phyloP scores from a whole-genome alignment of 768 basidiomycete genomes.

The Clavulina sp. region DNA sequence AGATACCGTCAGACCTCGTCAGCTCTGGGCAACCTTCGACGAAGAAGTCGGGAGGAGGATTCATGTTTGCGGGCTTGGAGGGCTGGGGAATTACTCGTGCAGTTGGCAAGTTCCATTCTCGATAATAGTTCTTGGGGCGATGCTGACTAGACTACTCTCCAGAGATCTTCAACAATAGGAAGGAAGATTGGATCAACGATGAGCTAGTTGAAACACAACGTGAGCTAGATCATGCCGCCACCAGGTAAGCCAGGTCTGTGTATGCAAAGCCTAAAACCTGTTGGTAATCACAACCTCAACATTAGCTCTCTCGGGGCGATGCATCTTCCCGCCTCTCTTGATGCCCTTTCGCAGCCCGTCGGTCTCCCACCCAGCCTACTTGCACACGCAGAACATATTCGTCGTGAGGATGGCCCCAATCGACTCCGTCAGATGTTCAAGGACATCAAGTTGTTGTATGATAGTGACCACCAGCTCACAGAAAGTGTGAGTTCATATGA shows the following conservation, averaged over 20 bases:
- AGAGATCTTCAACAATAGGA: constrained; percentile 81
- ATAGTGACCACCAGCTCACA: constrained; percentile 40
- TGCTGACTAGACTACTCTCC: background rate
- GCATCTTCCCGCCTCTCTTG: constrained; percentile 70
- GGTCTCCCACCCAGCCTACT: constrained; percentile 80
- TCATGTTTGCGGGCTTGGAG: constrained; percentile 59
- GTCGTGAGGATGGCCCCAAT: constrained; percentile 54
- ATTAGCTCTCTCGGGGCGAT: constrained; percentile 45
- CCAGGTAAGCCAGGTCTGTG: background rate
- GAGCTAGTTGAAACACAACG: constrained; percentile 43
- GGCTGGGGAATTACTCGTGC: constrained; percentile 82
- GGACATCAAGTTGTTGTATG: constrained; percentile 50
- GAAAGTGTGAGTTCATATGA: constrained; percentile 42
- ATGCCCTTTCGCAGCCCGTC: constrained; percentile 72
- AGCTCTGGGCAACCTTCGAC: constrained; percentile 42
- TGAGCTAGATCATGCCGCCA: constrained; percentile 22
- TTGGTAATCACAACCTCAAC: background rate
- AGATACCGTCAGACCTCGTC: constrained; percentile 34
- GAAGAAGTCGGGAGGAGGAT: constrained; percentile 18
- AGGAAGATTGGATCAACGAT: constrained; percentile 49
- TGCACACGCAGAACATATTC: constrained; percentile 70
- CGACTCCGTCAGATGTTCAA: constrained; percentile 55
- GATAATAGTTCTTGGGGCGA: background rate
- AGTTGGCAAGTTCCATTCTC: constrained; percentile 40
- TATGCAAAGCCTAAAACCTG: background rate